Conservation (phyloP, 2,329 filamentous ascomycete species). For the Kalmusia sp. region DNA sequence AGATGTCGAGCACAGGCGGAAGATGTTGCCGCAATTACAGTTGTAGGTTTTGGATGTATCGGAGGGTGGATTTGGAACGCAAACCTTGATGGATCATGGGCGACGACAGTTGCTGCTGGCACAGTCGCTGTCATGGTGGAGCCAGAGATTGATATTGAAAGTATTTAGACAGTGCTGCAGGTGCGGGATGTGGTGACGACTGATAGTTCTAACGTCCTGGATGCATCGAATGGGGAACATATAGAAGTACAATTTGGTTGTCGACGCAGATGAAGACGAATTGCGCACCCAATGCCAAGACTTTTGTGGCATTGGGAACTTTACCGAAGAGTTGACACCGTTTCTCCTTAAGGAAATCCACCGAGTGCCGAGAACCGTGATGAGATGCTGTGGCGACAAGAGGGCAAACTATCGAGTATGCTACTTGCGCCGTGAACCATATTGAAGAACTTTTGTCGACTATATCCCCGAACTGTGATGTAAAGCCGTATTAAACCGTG, state of each 20-base stretch:
- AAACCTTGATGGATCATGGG: slow-evolving; percentile 28
- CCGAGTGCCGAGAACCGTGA: slow-evolving; percentile 46
- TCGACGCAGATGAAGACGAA: slow-evolving; percentile 47
- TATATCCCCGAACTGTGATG: slow-evolving; percentile 40
- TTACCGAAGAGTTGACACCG: slow-evolving; percentile 48
- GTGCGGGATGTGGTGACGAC: slow-evolving; percentile 44
- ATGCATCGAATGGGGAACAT: slow-evolving; percentile 46
- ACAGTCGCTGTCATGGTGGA: slow-evolving; percentile 34
- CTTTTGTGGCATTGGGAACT: slow-evolving; percentile 45
- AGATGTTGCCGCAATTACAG: slow-evolving; percentile 2
- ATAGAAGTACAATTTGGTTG: slow-evolving; percentile 54
- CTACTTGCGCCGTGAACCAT: slow-evolving; percentile 43
- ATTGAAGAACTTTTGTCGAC: slow-evolving; percentile 50
- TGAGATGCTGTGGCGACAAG: slow-evolving; percentile 39
- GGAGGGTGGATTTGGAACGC: slow-evolving; percentile 29
- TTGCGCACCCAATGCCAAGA: slow-evolving; percentile 41
- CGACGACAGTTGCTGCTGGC: slow-evolving; percentile 35
- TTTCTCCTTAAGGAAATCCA: slow-evolving; percentile 51
- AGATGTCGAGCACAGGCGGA: neutral
- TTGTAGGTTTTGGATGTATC: slow-evolving; percentile 27
- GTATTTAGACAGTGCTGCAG: slow-evolving; percentile 44
- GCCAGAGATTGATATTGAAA: slow-evolving; percentile 39
- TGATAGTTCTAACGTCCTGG: slow-evolving; percentile 46
- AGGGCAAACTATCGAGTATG: slow-evolving; percentile 42
- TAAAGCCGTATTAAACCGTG: slow-evolving; percentile 48